These are phyloP conservation scores for Ogataea thermomethanolica DNA, from an alignment of 805 yeast genomes.

Conservation along the genomic window DNA sequence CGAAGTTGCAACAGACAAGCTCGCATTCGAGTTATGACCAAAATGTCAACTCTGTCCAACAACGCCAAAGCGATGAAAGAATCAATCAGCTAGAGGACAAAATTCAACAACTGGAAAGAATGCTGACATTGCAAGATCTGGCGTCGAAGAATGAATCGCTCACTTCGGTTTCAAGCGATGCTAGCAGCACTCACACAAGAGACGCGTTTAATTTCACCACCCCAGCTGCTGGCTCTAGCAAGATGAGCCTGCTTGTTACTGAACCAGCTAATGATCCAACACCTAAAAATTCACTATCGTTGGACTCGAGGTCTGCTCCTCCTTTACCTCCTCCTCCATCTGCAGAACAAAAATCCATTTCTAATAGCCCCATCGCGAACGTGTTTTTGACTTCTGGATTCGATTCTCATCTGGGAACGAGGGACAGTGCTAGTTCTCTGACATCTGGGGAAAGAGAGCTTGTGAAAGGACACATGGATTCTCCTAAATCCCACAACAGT, in stretches of 20 bases:
- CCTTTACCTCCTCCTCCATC: conserved; percentile 33
- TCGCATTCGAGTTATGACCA: too few relatives aligned
- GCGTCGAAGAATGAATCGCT: conserved; percentile 11
- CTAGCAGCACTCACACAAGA: conserved; percentile 2
- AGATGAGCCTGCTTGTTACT: background rate
- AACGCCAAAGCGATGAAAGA: conserved; percentile 13
- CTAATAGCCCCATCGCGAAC: conserved; percentile 26
- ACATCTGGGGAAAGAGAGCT: conserved; percentile 26
- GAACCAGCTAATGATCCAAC: background rate
- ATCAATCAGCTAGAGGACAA: conserved; percentile 33
- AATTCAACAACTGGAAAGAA: conserved; percentile 29
- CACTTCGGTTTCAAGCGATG: conserved; percentile 15
- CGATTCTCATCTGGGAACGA: conserved; percentile 1
- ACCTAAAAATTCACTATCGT: background rate
- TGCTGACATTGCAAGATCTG: conserved; percentile 25
- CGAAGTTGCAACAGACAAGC: too few relatives aligned
- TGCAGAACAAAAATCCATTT: conserved; percentile 20
- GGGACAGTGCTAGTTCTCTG: conserved; percentile 23
- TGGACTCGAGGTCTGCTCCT: conserved; percentile 15
- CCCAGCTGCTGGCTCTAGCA: conserved; percentile 4
- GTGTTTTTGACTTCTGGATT: conserved; percentile 13
- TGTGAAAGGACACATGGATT: conserved; percentile 11
- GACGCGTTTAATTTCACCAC: conserved; percentile 1
- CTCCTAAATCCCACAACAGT: conserved; percentile 6
- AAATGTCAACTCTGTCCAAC: background rate